These are phyloP conservation scores for Alternaria brassicicola DNA, from an alignment of 2,329 filamentous ascomycete species.

Conservation along the genomic window DNA sequence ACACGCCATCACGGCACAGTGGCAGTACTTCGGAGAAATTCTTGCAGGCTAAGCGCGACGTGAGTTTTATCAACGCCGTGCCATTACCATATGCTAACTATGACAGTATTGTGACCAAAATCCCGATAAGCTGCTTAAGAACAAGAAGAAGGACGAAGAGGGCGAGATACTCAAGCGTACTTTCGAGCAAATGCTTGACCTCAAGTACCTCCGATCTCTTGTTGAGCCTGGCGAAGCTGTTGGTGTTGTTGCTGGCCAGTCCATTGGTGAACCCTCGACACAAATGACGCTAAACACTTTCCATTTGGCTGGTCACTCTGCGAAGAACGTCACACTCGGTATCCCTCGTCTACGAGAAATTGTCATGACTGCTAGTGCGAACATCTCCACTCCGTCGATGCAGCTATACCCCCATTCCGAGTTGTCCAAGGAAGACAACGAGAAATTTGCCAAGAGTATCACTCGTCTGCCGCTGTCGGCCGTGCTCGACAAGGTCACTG, in stretches of 20 bases:
- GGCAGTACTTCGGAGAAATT: slow-evolving; percentile 92
- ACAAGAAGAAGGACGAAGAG: slow-evolving; percentile 62
- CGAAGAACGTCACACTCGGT: slow-evolving; percentile 98
- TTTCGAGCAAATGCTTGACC: slow-evolving; percentile 82
- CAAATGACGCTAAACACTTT: slow-evolving; percentile 99
- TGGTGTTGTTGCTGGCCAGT: slow-evolving; percentile 95
- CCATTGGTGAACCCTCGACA: slow-evolving; percentile 94
- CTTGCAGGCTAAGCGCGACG: slow-evolving; percentile 69
- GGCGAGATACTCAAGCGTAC: slow-evolving; percentile 64
- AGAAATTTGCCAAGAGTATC: slow-evolving; percentile 89
- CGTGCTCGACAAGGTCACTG: slow-evolving; percentile 78
- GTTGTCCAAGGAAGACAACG: slow-evolving; percentile 69
- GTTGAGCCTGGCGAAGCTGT: slow-evolving; percentile 96
- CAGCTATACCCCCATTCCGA: slow-evolving; percentile 79
- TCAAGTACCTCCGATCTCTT: slow-evolving; percentile 90
- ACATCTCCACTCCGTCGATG: slow-evolving; percentile 91
- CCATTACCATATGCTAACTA: slow-evolving; percentile 19
- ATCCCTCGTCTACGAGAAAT: slow-evolving; percentile 97
- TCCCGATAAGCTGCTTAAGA: slow-evolving; percentile 63
- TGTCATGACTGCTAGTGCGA: slow-evolving; percentile 91
- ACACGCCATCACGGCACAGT: slow-evolving; percentile 76
- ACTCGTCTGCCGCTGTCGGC: slow-evolving; percentile 83
- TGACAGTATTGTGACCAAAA: slow-evolving; percentile 77
- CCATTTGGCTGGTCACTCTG: slow-evolving; percentile 97
- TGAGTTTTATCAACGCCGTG: slow-evolving; percentile 38